Evolutionary conservation across 805 yeast genomes (phyloP).

Genomic region (Candida sonorensis): DNA sequence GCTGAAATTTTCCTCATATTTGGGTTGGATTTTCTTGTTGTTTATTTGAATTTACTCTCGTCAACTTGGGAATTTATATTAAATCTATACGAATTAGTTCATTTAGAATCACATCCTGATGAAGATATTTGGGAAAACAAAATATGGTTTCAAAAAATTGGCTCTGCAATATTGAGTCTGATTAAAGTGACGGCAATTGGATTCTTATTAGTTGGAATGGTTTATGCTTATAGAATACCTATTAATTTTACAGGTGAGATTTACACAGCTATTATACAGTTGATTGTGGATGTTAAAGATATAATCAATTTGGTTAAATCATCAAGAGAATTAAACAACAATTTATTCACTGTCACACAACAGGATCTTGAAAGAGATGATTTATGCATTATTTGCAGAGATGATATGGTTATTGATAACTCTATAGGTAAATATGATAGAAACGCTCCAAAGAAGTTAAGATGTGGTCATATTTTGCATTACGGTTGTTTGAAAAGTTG

Average conservation of each 20-base stretch:
- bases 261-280: slow-evolving; percentile 20
- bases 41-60: slow-evolving; percentile 47
- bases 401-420: slow-evolving; percentile 60
- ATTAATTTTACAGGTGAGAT: slow-evolving; percentile 25
- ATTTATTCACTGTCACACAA: slow-evolving; percentile 54
- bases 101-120: slow-evolving; percentile 33
- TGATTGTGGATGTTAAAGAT: slow-evolving; percentile 29
- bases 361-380: slow-evolving; percentile 58
- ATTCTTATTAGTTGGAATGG: slow-evolving; percentile 40
- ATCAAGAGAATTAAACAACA: slow-evolving; percentile 55
- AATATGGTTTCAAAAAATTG: slow-evolving; percentile 46
- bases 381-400: slow-evolving; percentile 86
- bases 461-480: slow-evolving; percentile 85
- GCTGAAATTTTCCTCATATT: slow-evolving; percentile 58
- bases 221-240: slow-evolving; percentile 29
- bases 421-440: slow-evolving; percentile 28
- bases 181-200: slow-evolving; percentile 39
- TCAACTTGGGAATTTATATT: slow-evolving; percentile 40
- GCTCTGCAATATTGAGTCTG: slow-evolving; percentile 47
- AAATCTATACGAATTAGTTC: slow-evolving; percentile 50
- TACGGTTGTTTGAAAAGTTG: slow-evolving; percentile 86
- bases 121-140: slow-evolving; percentile 77
- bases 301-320: slow-evolving; percentile 36
- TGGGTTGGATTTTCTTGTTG: slow-evolving; percentile 70
- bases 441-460: slow-evolving; percentile 63